Percentiles rank a stretch among this genome's conserved stretches.
Conservation (phyloP, 2,329 filamentous ascomycete genomes). For the Pseudophaeomoniella oleicola region DNA sequence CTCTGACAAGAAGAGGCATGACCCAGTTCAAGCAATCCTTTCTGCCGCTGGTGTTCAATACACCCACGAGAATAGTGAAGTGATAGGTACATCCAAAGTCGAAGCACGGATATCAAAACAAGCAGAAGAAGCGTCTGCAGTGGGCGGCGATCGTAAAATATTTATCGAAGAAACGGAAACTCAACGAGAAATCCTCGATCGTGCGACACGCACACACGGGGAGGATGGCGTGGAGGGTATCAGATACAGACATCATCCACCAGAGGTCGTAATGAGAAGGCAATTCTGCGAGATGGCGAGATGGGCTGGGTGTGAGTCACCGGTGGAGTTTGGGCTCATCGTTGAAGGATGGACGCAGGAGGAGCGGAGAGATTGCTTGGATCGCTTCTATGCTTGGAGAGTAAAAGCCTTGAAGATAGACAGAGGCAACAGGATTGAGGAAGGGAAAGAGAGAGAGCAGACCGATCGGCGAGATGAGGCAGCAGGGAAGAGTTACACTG, state of each 20-base stretch:
- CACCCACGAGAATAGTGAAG: slow-evolving; percentile 90
- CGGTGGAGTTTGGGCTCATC: slow-evolving; percentile 73
- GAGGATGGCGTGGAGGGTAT: slow-evolving; percentile 17
- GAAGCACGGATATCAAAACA: slow-evolving; percentile 69
- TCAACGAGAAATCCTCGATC: not conserved
- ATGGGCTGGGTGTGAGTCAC: slow-evolving; percentile 59
- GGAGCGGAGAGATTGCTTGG: slow-evolving; percentile 61
- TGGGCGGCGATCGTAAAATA: slow-evolving; percentile 8
- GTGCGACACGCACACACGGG: slow-evolving; percentile 3
- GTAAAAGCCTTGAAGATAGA: slow-evolving; percentile 38
- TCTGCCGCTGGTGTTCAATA: slow-evolving; percentile 82
- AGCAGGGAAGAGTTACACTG: too few relatives aligned
- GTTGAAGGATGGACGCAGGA: slow-evolving; percentile 86
- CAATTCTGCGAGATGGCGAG: slow-evolving; percentile 88
- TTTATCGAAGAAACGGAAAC: slow-evolving; percentile 9
- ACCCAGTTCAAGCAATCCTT: slow-evolving; percentile 80
- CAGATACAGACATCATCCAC: slow-evolving; percentile 55
- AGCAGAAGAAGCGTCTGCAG: slow-evolving; percentile 38
- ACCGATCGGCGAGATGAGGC: too few relatives aligned
- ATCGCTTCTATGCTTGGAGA: slow-evolving; percentile 62
- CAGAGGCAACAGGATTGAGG: too few relatives aligned
- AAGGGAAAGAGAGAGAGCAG: too few relatives aligned
- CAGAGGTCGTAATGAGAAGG: slow-evolving; percentile 55
- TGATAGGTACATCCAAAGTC: slow-evolving; percentile 83
- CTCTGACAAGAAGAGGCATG: slow-evolving; percentile 34